Percentiles rank a stretch among this genome's conserved stretches.
These are phyloP conservation scores for Cucumis hystrix DNA, from an alignment of 306 rosid genomes.

Conservation along the genomic window DNA sequence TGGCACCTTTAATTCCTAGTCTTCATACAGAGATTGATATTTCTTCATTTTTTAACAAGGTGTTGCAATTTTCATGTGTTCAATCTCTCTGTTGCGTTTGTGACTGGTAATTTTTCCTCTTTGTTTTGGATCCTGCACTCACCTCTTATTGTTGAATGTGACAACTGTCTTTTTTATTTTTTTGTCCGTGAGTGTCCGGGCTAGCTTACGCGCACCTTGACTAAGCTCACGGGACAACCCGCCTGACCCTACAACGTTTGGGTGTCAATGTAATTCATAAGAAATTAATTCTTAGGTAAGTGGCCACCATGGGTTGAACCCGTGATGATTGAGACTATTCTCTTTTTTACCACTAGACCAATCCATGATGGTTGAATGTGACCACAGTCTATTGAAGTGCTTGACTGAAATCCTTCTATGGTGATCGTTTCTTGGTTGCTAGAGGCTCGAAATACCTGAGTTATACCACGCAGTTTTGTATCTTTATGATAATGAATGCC, in stretches of 20 bases:
- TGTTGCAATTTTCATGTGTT: not conserved
- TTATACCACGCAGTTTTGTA: not conserved
- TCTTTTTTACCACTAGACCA: no score
- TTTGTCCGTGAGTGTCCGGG: not conserved
- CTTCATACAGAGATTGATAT: not conserved
- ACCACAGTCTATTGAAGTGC: not conserved
- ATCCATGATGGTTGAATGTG: not conserved
- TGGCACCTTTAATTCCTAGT: not conserved
- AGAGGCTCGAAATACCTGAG: not conserved
- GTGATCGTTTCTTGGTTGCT: not conserved
- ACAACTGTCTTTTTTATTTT: not conserved
- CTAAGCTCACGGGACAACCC: no score
- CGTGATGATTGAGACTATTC: no score
- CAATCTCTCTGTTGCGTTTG: not conserved
- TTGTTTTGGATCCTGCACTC: not conserved
- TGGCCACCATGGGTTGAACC: no score
- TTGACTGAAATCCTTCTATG: not conserved
- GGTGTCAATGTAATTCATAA: no score
- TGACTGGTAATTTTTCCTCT: not conserved
- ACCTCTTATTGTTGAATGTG: not conserved
- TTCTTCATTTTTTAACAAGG: not conserved
- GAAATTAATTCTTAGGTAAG: no score
- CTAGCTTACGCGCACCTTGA: no score
- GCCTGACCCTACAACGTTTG: no score
- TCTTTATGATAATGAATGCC: not conserved